Evolutionary conservation across 352 stramenopile species (phyloP), one percentile per base, ranked within the genome.

Genomic region (Albugo laibachii): DNA sequence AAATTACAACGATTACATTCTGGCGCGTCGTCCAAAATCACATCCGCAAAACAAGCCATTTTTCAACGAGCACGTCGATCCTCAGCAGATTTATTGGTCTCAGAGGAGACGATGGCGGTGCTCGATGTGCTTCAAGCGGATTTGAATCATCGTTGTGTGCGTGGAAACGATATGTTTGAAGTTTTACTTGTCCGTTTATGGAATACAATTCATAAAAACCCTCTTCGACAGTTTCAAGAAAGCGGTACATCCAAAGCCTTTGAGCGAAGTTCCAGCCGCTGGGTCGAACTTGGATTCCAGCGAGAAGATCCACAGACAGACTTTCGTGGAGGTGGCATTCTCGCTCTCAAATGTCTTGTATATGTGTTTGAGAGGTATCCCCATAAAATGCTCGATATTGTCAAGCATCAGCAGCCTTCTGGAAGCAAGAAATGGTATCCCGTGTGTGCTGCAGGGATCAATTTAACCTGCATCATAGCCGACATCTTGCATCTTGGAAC

Each of bases 341-440:
- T 88, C 2, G 75, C 74, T 6, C 67, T 92, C 54, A 85, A 88
- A 59, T 92, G 78, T 51, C 54, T 92, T n/a, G 45, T 88, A 19
- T 87, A 88, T 48, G 70, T 60, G 0, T 88, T 85, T 48, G 66
- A 88, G 51, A 69, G 69, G 16, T 80, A 83, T 47, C 65, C 72
- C 0, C 57, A 58, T 20, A 66, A 80, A 52, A 88, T 87, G 78
- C 47, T 65, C n/a, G 58, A 57, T 13, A 65, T 88, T 27, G 54
- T 83, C 15, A 47, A 55, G 12, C 53, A 52, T 1, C 71, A 92
- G 50, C 66, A 49, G 47, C 72, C 70, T 1, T 44, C 56, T 2
- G 54, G 57, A 5, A 62, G 50, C 2, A 79, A 59, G 39, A 71
- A 71, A 41, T 88, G 75, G 73, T 92, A 92, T 40, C 78, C 78